Base-by-base conservation (phyloP, 1,139 yeast genomes). In the Lodderomyces elongisporus region DNA sequence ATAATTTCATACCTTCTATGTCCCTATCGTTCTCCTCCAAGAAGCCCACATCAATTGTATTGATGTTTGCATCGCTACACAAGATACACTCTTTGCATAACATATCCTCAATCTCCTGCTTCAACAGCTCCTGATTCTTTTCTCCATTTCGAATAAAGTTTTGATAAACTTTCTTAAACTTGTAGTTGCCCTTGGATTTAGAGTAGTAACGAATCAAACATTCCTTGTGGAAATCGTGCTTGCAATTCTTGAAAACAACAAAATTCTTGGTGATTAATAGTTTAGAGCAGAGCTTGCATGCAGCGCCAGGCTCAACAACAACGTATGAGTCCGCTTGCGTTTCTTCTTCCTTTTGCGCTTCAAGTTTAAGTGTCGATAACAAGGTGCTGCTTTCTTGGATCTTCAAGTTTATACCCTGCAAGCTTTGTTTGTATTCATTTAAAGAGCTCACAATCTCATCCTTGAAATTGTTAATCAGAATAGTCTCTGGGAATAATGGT, bases 171-270 rank as follows among this genome's bases (percentile, higher is more conserved):
- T 77, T 78, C 48, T 80, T 79, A 40, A 81, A 69, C 31, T 77
- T 70, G 50, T 80, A 82, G 48, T 87, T 87, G 24, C 80, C 77
- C 8, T 83, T 78, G 58, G 57, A 61, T 35, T 70, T 66, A 35
- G 81, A 54, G 27, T 82, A 72, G 25, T 62, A 62, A 37, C 77
- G 73, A 4, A 84, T 73, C 17, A 88, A 58, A 58, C 98, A 93
- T 49, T 88, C 96, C 37, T 81, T 80, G 53, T 93, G 98, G 61
- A 85, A 84, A 5, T 85, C 78, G 56, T 91, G 98, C 40, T 77
- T 83, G 51, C 98, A 91, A 38, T 63, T 67, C 0, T 96, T 96
- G 51, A 88, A 91, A 8, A 82, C 77, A 33, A 83, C 70, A 49
- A 88, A 89, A 47, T 81, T 80, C 38, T 89, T 74, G 4, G 79